Conservation (phyloP, 2,329 filamentous ascomycete genomes). For the Periconia sp. region DNA sequence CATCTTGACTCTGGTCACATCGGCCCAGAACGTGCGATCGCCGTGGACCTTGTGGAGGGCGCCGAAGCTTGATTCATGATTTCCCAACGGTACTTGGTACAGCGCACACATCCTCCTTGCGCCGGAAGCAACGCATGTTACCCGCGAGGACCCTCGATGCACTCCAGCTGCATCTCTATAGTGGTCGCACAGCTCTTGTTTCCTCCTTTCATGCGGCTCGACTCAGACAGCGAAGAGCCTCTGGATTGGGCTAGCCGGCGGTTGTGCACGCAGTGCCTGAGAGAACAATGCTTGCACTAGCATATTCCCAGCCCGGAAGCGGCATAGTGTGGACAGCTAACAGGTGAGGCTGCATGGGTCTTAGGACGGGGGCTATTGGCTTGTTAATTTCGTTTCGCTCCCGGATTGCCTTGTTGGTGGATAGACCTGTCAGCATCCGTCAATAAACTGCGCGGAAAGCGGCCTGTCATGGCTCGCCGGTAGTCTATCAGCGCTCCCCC, state of each 20-base stretch:
- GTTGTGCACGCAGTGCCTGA: constrained; percentile 15
- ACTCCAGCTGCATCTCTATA: no score
- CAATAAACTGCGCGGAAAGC: constrained; percentile 39
- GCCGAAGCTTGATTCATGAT: no score
- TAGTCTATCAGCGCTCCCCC: constrained; percentile 30
- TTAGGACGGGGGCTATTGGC: constrained; percentile 37
- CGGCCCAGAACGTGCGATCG: no score
- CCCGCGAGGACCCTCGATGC: no score
- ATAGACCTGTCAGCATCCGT: constrained; percentile 29
- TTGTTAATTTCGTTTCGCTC: constrained; percentile 40
- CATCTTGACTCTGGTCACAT: no score
- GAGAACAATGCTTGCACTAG: constrained; percentile 23
- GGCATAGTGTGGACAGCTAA: constrained; percentile 25
- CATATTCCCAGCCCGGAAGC: constrained; percentile 14
- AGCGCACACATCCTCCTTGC: no score
- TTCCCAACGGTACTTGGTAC: no score
- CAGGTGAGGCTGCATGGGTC: constrained; percentile 36
- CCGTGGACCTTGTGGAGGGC: no score
- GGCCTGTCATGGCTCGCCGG: constrained; percentile 27
- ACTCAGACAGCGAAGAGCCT: constrained; percentile 7
- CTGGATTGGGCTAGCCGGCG: constrained; percentile 12
- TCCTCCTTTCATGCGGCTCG: constrained; percentile 11
- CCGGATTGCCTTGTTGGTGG: constrained; percentile 22
- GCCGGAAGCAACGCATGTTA: no score
- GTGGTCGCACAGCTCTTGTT: no score